Base-by-base conservation (phyloP, 225 moss, liverwort and hornwort genomes). In the Neckera pumila region DNA sequence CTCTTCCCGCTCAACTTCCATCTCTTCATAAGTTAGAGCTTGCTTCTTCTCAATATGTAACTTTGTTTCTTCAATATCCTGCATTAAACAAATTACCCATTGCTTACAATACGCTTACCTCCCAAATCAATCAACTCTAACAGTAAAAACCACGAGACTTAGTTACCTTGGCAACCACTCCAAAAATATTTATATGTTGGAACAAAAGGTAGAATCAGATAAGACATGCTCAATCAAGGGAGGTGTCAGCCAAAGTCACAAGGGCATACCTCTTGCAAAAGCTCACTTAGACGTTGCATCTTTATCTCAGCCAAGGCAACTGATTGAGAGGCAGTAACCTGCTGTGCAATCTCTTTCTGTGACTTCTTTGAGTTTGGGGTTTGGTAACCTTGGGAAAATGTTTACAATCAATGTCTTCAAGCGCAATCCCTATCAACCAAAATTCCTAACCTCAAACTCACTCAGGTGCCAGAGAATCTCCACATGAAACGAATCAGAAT, bases 1-100 rank as follows among this genome's bases (percentile, higher is more conserved):
- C 94, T 98, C 96, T 90, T 97, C 94, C 71, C 95, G 93, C 93
- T 97, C 95, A 84, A 94, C 96, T 94, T 98, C 97, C 95, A 98
- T 98, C 91, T 97, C 98, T 87, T 96, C 95, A 89, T 94, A 96
- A 34, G 97, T 97, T 84, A 98, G 92, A 83, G 98, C 97, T 90
- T 96, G 97, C 91, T 96, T 98, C 90, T 97, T 97, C 80, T 95
- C 97, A 47, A 97, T 95, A 82, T 96, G 98, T 60, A 94, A 95
- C 87, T 95, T 98, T 17, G 97, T 98, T 90, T 95, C 98, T 94
- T 94, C 97, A 69, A 98, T 92, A 71, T 96, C 96, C 95, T 96
- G 87, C 91, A 92, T 82, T 56, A 30, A 88, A 82, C 42, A 88
- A 73, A 79, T 69, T 86, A 49, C n/a, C n/a, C 42, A 80, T 71